Evolutionary conservation across 257 asterid species (phyloP), one percentile per base, ranked within the genome.

Genomic region (Cordia subcordata): DNA sequence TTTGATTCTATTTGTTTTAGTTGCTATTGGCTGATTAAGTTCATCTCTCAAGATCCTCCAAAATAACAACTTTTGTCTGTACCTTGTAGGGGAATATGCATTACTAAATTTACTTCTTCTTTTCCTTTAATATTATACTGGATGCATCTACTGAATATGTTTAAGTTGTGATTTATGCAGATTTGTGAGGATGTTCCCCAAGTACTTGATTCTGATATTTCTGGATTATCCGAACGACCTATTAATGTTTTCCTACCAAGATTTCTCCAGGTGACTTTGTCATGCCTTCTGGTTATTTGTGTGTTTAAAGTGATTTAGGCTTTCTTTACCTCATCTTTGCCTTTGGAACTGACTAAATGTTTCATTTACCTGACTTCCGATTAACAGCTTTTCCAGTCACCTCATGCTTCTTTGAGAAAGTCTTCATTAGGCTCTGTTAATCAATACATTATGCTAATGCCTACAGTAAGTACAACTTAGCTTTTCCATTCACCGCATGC

Each of bases 361-460:
- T 33, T 65, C 57, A 20, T 58, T 64, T 39, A 69, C 35, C 47
- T 42, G 3, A 42, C 6, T 27, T 10, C 66, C 55, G 60, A 44
- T 22, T n/a, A 60, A 58, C 96, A 93, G 99, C 87, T 93, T 70
- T 90, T 93, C 79, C 97, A 90, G 74, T 89, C 97, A 9, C 87
- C 93, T 11, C 84, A 81, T 75, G 74, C 79, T 71, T 62, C 90
- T 55, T 64, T 93, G 53, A 72, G 95, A 68, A 93, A 84, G 84
- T 90, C 90, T 53, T 79, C 97, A 47, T 67, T 93, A 84, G 83
- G 87, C 76, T 81, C 96, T 39, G 97, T 93, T 58, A 89, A 93
- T 81, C 95, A 90, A 63, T 93, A 70, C 82, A 79, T 93, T 53
- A 90, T 93, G 96, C 76, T 93, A 72, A 93, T 93, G 99, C 99